These are phyloP conservation scores for Bipolaris victoriae DNA, from an alignment of 2,329 filamentous ascomycete species.

Conservation along the genomic window DNA sequence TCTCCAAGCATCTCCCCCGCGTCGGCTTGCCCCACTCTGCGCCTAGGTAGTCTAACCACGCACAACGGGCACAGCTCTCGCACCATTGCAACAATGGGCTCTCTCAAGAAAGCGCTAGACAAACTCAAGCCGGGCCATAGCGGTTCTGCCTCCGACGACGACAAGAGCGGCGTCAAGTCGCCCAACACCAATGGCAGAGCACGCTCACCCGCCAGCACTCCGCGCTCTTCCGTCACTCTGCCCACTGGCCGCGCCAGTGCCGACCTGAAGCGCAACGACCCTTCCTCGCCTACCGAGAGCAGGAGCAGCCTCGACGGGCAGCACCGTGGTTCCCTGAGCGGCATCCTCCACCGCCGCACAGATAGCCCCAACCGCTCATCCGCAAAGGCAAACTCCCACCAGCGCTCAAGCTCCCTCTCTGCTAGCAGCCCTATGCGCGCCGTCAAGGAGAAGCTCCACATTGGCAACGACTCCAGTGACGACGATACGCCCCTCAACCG, in stretches of 20 bases:
- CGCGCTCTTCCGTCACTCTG: constrained; percentile 38
- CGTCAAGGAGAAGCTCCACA: constrained; percentile 50
- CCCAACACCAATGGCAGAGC: constrained; percentile 36
- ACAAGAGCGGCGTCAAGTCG: constrained; percentile 40
- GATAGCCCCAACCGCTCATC: constrained; percentile 42
- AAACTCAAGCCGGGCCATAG: constrained; percentile 50
- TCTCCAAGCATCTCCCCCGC: constrained; percentile 16
- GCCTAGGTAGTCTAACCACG: constrained; percentile 35
- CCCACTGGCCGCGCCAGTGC: constrained; percentile 37
- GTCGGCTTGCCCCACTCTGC: constrained; percentile 37
- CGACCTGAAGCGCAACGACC: constrained; percentile 42
- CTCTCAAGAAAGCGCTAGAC: constrained; percentile 55
- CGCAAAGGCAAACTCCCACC: constrained; percentile 25
- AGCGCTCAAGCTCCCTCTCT: constrained; percentile 34
- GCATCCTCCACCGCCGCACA: constrained; percentile 46
- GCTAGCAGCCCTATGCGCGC: constrained; percentile 49
- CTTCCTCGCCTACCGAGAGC: constrained; percentile 39
- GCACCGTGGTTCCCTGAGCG: constrained; percentile 36
- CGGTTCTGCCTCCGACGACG: constrained; percentile 45
- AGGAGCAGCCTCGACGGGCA: constrained; percentile 40
- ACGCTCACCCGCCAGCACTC: constrained; percentile 33
- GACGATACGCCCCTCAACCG: constrained; percentile 53
- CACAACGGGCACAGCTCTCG: constrained; percentile 34
- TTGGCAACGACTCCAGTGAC: constrained; percentile 45
- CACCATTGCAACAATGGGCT: constrained; percentile 33